These are phyloP conservation scores for Stagonosporopsis rhizophila DNA, from an alignment of 2,329 filamentous ascomycete species.

Conservation along the genomic window DNA sequence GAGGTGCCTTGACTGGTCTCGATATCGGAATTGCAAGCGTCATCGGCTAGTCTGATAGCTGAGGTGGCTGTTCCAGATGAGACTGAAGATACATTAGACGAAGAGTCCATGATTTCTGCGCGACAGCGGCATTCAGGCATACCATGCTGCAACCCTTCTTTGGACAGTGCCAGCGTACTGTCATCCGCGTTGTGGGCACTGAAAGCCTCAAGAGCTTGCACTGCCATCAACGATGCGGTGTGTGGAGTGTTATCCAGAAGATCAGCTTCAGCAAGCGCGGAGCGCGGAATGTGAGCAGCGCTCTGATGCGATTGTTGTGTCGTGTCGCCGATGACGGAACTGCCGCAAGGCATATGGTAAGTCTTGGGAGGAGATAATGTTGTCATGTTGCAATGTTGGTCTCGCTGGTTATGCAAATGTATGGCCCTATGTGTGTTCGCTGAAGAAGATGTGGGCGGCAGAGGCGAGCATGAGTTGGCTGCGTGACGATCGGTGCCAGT, in stretches of 20 bases:
- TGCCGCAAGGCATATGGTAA: slow-evolving; percentile 13
- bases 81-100: slow-evolving; percentile 25
- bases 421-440: slow-evolving; percentile 21
- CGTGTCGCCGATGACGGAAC: slow-evolving; percentile 1
- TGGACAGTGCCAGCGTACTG: not conserved
- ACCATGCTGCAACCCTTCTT: not conserved
- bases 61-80: slow-evolving; percentile 8
- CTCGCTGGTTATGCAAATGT: slow-evolving; percentile 25
- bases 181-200: slow-evolving; percentile 24
- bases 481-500: slow-evolving; percentile 8
- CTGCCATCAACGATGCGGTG: slow-evolving; percentile 22
- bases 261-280: slow-evolving; percentile 20
- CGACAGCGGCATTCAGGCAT: not conserved
- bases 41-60: slow-evolving; percentile 5
- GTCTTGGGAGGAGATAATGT: slow-evolving; percentile 28
- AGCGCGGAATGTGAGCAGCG: slow-evolving; percentile 32
- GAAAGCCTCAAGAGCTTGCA: slow-evolving; percentile 23
- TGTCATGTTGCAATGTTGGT: slow-evolving; percentile 36
- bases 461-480: slow-evolving; percentile 5
- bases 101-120: not conserved
- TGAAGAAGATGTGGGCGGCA: slow-evolving; percentile 20
- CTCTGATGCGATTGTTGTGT: slow-evolving; percentile 7
- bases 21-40: slow-evolving; percentile 6
- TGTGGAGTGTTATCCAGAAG: slow-evolving; percentile 5
- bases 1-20: slow-evolving; percentile 17